Evolutionary conservation across 495 filamentous ascomycete genomes (phyloP).

Genomic region (Penicillium roqueforti): DNA sequence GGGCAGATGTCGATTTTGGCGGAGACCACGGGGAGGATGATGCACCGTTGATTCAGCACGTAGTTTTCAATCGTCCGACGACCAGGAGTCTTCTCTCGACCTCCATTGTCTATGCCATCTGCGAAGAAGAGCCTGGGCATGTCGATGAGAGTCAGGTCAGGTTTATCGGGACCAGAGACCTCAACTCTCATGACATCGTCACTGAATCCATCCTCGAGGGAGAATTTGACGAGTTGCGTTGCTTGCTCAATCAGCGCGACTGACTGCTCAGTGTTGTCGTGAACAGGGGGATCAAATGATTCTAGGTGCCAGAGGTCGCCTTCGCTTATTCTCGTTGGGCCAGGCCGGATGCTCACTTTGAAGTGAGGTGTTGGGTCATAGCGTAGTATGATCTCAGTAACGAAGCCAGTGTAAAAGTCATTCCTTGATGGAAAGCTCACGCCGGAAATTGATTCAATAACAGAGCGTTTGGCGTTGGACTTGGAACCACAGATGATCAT

Average conservation of each 20-base stretch:
- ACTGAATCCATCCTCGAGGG: neutral
- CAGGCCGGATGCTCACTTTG: neutral
- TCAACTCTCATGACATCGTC: neutral
- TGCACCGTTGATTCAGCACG: neutral
- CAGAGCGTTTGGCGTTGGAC: conserved; percentile 57
- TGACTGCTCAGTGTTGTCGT: neutral
- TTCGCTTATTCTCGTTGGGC: no score
- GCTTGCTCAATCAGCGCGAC: neutral
- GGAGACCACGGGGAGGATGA: neutral
- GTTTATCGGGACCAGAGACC: neutral
- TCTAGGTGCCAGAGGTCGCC: neutral
- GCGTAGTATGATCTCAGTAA: conserved; percentile 28
- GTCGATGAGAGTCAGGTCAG: neutral
- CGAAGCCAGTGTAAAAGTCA: conserved; percentile 30
- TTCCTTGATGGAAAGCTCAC: conserved; percentile 30
- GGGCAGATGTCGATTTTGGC: neutral
- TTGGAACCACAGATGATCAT: conserved; percentile 59
- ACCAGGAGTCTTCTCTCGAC: no score
- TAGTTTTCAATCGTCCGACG: neutral
- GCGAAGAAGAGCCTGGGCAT: neutral
- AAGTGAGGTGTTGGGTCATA: neutral
- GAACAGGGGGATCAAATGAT: neutral
- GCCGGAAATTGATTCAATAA: conserved; percentile 40
- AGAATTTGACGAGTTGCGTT: neutral
- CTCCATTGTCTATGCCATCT: neutral